Evolutionary conservation across 2,329 filamentous ascomycete species (phyloP).

Genomic region (Ceratocystis harringtonii): DNA sequence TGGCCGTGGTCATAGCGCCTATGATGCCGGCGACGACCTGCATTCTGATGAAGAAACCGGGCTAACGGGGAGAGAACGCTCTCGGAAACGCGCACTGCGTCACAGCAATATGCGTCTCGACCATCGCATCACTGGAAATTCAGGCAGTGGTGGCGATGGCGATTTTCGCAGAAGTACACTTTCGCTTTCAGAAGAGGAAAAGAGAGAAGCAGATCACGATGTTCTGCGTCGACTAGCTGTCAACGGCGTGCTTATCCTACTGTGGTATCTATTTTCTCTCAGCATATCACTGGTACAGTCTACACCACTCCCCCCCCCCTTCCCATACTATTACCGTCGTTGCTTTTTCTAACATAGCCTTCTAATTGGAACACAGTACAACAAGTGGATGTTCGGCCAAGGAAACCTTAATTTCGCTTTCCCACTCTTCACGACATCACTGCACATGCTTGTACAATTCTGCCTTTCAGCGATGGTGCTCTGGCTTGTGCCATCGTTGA

Average conservation of each 20-base stretch:
- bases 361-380: conserved; percentile 47
- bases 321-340: not conserved
- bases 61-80: conserved; percentile 57
- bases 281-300: conserved; percentile 71
- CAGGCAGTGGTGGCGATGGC: not conserved
- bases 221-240: conserved; percentile 54
- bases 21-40: conserved; percentile 53
- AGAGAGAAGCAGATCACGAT: conserved; percentile 58
- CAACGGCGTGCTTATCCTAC: conserved; percentile 65
- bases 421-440: conserved; percentile 83
- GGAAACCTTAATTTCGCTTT: conserved; percentile 80
- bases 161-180: conserved; percentile 19
- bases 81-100: conserved; percentile 50
- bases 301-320: not conserved
- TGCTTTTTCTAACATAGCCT: conserved; percentile 21
- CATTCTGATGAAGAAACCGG: conserved; percentile 85
- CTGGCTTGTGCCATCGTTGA: conserved; percentile 66
- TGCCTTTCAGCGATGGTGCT: conserved; percentile 61
- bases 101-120: conserved; percentile 54
- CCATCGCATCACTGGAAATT: conserved; percentile 42
- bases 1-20: not conserved
- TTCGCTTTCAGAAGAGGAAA: conserved; percentile 53
- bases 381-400: conserved; percentile 98
- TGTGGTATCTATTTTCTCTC: conserved; percentile 87
- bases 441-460: conserved; percentile 96